Evolutionary conservation across 257 asterid species (phyloP), one percentile per base, ranked within the genome.

Genomic region (Solanum microdontum): DNA sequence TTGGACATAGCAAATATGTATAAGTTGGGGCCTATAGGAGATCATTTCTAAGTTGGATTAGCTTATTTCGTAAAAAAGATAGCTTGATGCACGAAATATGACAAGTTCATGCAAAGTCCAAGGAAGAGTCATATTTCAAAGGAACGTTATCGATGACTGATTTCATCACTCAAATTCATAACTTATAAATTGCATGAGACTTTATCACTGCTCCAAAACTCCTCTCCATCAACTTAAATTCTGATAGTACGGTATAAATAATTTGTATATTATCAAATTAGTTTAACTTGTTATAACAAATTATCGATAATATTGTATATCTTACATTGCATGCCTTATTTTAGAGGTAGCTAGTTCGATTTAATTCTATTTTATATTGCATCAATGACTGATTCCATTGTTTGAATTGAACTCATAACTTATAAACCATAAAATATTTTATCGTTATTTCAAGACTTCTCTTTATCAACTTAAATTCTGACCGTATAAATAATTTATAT

Each of bases 1-100:
- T 87, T 5, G 90, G 90, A 87, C 24, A 48, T 17, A 3, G 36
- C 13, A 33, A 28, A 51, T 34, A 45, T 11, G 90, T 95, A 92
- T 90, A 83, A 90, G 87, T 12, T 21, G 30, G 82, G 19, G 69
- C 30, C 30, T 62, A 23, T 26, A 5, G 30, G 14, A 62, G 14
- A 40, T 39, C 43, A 39, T 73, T 33, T 73, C 15, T 2, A 23
- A 37, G 33, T 76, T 8, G 6, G 33, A 76, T 37, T 6, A 76
- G 19, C 34, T n/a, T 37, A 23, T n/a, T 37, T 21, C 2, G 14
- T 40, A 17, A 73, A 36, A 34, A 73, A 1, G 1, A 21, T 10
- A 34, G 10, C 0, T 2, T 9, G 48, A 33, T 73, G 3, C 2
- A 34, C 28, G 0, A 73, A 34, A 33, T 4, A 73, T 33, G 13